A percentile compares a stretch with the other conserved stretches of the same genome.
Evolutionary conservation across 257 asterid species (phyloP).

Genomic region (Anisodus acutangulus): DNA sequence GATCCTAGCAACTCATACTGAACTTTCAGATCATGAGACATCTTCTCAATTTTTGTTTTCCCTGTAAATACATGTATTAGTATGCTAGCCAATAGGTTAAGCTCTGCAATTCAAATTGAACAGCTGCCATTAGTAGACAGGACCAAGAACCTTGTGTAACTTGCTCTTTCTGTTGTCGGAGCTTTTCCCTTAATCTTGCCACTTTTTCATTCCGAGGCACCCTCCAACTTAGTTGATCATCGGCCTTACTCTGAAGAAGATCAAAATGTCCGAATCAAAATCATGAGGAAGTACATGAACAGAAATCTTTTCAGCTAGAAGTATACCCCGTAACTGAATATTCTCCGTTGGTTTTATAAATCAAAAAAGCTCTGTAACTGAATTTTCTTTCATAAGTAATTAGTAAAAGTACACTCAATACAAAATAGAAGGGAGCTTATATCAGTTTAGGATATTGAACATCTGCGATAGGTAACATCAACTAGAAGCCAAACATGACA

Average conservation of each 20-base stretch:
- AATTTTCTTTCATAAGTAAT: background rate
- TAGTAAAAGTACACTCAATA: background rate
- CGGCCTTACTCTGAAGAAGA: slow-evolving; percentile 80
- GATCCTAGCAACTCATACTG: slow-evolving; percentile 72
- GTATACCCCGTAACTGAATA: slow-evolving; percentile 3
- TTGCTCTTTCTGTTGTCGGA: slow-evolving; percentile 65
- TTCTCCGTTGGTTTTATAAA: background rate
- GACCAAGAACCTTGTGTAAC: slow-evolving; percentile 67
- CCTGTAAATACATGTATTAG: slow-evolving; percentile 58
- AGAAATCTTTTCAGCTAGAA: background rate
- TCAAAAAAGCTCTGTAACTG: background rate
- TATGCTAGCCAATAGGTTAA: slow-evolving; percentile 33
- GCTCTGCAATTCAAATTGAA: slow-evolving; percentile 23
- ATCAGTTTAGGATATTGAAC: background rate
- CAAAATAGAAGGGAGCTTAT: background rate
- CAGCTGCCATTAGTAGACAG: slow-evolving; percentile 21
- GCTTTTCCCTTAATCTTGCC: slow-evolving; percentile 74
- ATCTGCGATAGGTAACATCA: background rate
- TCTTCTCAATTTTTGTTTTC: slow-evolving; percentile 68
- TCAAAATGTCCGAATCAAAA: slow-evolving; percentile 7
- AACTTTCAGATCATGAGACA: slow-evolving; percentile 68
- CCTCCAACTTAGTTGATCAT: slow-evolving; percentile 91
- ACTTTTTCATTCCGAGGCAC: slow-evolving; percentile 83
- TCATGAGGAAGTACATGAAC: background rate
- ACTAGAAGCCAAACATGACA: background rate